Base-by-base conservation (phyloP, 2,329 filamentous ascomycete genomes). In the Ceratocystis cacaofunesta region DNA sequence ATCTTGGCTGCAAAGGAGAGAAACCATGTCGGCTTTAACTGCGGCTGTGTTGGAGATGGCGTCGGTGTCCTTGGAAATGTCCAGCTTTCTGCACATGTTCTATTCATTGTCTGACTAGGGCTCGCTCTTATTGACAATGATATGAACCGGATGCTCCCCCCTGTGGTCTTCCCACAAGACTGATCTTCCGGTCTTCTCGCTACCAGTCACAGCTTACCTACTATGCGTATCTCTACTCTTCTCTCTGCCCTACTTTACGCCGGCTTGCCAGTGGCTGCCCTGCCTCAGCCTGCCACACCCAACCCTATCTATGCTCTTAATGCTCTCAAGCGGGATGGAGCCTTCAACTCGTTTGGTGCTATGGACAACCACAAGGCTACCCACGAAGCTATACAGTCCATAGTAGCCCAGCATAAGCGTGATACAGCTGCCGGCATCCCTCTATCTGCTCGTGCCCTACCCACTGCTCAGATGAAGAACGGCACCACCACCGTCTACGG, bases 401-500 rank as follows among this genome's bases (percentile, higher is more conserved):
- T 67, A 10, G 48, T 67, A 19, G 41, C 44, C 12, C 50, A 60
- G 7, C 30, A 65, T 8, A 36, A 65, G 36, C 58, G 52, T n/a
- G 63, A 52, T 17, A 52, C 60, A 12, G 30, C n/a, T 19, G 57
- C 52, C 22, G 66, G 66, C 17, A 41, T 67, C 28, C 66, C 66
- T 10, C 43, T 67, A n/a, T 32, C 43, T 7, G 22, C 61, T 17
- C 63, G 63, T 28, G 60, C 22, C 15, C 50, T 57, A 12, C 66
- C 66, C 8, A 32, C 63, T 3, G 28, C 61, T 15, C 44, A 41
- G 8, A 60, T 65, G 0, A 41, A 36, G 36, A 61, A 63, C 25
- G 58, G 60, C 15, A 60, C 50, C 7, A 44, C 66, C 6, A 67
- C 63, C 44, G 66, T 72, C 8, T 63, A 71, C 22, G 71, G 71